Base-by-base conservation (phyloP, 2,329 filamentous ascomycete species). In the Trichoderma koningiopsis region DNA sequence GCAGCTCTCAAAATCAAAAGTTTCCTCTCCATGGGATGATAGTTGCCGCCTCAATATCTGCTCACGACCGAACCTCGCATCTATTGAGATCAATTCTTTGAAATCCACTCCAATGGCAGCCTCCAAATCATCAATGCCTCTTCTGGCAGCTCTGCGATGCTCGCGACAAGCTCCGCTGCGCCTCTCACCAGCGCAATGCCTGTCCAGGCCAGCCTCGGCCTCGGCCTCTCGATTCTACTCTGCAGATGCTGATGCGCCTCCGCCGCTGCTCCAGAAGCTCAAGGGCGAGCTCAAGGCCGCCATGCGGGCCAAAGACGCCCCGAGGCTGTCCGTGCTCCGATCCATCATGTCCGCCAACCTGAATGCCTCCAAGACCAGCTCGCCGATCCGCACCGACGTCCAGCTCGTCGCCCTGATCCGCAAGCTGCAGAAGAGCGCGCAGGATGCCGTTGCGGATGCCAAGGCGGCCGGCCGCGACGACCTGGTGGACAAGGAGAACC, bases 351-450 rank as follows among this genome's bases (percentile, higher is more conserved):
- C 91, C 37, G 87, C 91, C 71, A 88, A 91, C 71, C 89, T 90
- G 74, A 94, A 94, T 79, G 89, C 91, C 40, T 90, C 89, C 77
- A 94, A 94, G 81, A 93, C 91, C 16, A 76, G 85, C 49, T 83
- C 82, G 49, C 92, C 92, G n/a, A 87, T 94, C 75, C 83, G 82
- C 67, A 92, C 88, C 27, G 91, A 95, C 78, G 84, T 86, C 72
- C 87, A 91, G 75, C 84, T 95, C 68, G 86, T 93, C 33, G 81
- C 84, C 8, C 82, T 94, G 60, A 84, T 96, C 68, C 86, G 87
- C 72, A 91, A 89, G 79, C 86, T 88, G 63, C 85, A 87, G 27
- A 85, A 86, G 55, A 82, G 85, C 2, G 83, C 85, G 4, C 81
- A 85, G 61, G 86, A 89, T 22, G 88, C 92, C 1, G 84, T 83